phyloP scores from a whole-genome alignment of 2,329 filamentous ascomycete species.

The Dryadomyces sulphureus region DNA sequence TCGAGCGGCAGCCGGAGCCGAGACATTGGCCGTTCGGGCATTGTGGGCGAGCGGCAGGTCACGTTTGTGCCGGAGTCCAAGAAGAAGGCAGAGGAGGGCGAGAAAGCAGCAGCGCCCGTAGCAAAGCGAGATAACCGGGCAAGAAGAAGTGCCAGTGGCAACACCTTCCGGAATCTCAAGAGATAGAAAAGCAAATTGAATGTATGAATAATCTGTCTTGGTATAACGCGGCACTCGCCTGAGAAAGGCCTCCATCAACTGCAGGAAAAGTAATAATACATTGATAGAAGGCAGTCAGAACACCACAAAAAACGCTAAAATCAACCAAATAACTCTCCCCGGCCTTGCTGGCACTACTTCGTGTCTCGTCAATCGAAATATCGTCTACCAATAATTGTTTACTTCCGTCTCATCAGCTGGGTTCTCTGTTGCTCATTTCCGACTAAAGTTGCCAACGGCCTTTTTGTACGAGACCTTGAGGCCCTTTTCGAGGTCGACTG shows the following conservation, averaged over 20 bases:
- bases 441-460: conserved; percentile 14
- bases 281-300: background rate
- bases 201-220: too few species aligned
- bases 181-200: conserved; percentile 2
- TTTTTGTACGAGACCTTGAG: conserved; percentile 9
- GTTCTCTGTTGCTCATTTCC: conserved; percentile 13
- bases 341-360: background rate
- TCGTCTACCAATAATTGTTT: too few species aligned
- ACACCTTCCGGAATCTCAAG: conserved; percentile 53
- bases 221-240: too few species aligned
- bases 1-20: conserved; percentile 14
- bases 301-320: background rate
- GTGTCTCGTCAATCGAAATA: background rate
- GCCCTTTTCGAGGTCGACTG: conserved; percentile 46
- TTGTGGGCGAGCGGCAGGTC: conserved; percentile 49
- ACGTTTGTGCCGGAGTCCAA: conserved; percentile 56
- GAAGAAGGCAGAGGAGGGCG: conserved; percentile 18
- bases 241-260: too few species aligned
- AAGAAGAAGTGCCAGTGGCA: conserved; percentile 60
- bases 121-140: conserved; percentile 20
- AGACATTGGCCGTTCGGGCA: conserved; percentile 32
- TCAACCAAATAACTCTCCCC: too few species aligned
- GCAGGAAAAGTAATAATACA: conserved; percentile 3
- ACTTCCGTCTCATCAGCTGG: background rate
- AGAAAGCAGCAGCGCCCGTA: conserved; percentile 13